These are phyloP conservation scores for Colletotrichum nymphaeae DNA, from an alignment of 2,329 filamentous ascomycete species.

Conservation along the genomic window DNA sequence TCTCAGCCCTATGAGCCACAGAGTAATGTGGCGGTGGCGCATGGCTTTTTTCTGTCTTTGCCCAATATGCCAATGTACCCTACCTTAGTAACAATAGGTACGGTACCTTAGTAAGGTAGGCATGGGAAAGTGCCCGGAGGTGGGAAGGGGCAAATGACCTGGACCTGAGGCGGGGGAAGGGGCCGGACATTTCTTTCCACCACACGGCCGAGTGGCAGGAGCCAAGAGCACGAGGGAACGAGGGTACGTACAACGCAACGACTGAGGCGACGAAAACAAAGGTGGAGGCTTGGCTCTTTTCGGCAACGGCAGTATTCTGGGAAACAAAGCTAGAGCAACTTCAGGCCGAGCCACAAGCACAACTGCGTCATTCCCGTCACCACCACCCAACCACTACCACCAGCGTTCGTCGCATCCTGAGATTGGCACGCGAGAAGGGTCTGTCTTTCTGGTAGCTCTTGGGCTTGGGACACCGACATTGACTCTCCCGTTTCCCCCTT, in stretches of 20 bases:
- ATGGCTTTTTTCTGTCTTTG: background rate
- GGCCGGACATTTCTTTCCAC: background rate
- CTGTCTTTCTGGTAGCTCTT: background rate
- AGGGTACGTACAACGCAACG: background rate
- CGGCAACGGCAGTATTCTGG: background rate
- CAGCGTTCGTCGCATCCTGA: background rate
- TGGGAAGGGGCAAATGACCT: background rate
- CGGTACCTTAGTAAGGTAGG: background rate
- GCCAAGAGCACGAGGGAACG: background rate
- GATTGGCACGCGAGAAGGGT: background rate
- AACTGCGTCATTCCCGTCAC: conserved; percentile 9
- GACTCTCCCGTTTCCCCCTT: background rate
- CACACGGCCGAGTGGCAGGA: background rate
- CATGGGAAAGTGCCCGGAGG: background rate
- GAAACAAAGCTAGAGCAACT: background rate
- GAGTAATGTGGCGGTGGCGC: background rate
- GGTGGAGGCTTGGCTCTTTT: background rate
- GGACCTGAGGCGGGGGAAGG: too few species aligned
- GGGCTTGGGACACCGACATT: background rate
- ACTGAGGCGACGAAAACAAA: background rate
- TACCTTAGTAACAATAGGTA: too few species aligned
- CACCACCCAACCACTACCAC: background rate
- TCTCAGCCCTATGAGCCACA: conserved; percentile 29
- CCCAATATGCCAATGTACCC: too few species aligned
- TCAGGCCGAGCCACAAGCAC: background rate